These are phyloP conservation scores for Irpex sp. DNA, from an alignment of 1,284 basidiomycete species.

Conservation along the genomic window DNA sequence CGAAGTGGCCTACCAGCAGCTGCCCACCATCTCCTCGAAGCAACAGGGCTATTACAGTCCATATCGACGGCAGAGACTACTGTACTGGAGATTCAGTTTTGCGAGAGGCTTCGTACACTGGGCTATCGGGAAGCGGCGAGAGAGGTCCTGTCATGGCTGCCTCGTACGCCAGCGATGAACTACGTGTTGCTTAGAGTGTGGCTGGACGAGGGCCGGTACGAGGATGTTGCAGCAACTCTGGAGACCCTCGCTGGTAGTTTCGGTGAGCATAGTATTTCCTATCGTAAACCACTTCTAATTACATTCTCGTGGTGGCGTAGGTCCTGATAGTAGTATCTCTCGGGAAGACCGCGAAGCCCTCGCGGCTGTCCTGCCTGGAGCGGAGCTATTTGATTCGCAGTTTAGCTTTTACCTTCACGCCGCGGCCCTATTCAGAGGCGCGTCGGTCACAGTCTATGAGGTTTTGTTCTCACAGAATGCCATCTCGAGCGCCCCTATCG, in stretches of 20 bases:
- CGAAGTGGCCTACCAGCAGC: constrained; percentile 45
- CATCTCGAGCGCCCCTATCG: constrained; percentile 58
- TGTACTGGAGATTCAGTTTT: constrained; percentile 67
- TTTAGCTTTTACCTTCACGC: constrained; percentile 78
- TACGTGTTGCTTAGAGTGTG: constrained; percentile 73
- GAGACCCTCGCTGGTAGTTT: constrained; percentile 77
- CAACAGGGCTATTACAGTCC: constrained; percentile 61
- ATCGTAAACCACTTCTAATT: background rate
- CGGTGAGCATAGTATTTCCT: constrained; percentile 47
- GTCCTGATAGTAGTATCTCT: constrained; percentile 47
- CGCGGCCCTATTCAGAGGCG: constrained; percentile 68
- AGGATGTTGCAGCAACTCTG: constrained; percentile 70
- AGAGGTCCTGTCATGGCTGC: constrained; percentile 72
- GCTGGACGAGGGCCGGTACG: constrained; percentile 67
- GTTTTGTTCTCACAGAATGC: constrained; percentile 76
- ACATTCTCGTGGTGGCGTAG: constrained; percentile 21
- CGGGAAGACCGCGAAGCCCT: constrained; percentile 65
- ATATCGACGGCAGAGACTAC: constrained; percentile 63
- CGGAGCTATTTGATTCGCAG: constrained; percentile 53
- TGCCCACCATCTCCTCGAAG: constrained; percentile 67
- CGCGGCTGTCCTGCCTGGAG: constrained; percentile 56
- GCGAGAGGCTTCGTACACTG: constrained; percentile 61
- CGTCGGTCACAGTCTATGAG: constrained; percentile 55
- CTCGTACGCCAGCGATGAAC: constrained; percentile 68
- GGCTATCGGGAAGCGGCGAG: constrained; percentile 63